Conservation (phyloP, 768 basidiomycete species). For the Pholiota conissans region DNA sequence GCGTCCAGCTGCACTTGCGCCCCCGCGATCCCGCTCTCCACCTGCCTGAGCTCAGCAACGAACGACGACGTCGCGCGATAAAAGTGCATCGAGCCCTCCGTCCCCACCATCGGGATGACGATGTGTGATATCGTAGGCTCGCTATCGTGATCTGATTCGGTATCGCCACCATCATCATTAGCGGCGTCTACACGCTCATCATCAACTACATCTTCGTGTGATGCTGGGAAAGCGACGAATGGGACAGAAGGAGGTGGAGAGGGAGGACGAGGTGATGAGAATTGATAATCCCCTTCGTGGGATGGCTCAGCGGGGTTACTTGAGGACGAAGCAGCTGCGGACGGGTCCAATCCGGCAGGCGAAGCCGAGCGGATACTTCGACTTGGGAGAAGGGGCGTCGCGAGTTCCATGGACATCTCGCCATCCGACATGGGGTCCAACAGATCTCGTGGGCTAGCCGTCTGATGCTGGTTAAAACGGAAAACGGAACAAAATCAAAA, state of each 20-base stretch:
- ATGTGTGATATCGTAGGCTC: background rate
- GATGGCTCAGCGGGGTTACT: no score
- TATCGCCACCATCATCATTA: background rate
- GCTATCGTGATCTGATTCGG: background rate
- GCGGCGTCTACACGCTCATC: background rate
- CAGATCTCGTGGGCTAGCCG: background rate
- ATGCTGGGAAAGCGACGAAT: background rate
- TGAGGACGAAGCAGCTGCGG: background rate
- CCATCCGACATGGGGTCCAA: constrained; percentile 20
- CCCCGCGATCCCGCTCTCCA: background rate
- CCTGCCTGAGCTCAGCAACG: background rate
- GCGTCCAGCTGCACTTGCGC: constrained; percentile 2
- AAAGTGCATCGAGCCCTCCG: background rate
- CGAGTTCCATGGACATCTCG: constrained; percentile 53
- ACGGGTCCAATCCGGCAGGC: background rate
- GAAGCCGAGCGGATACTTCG: background rate
- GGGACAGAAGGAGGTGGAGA: background rate
- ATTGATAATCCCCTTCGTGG: no score
- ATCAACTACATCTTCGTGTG: background rate
- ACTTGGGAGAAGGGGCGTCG: constrained; percentile 38
- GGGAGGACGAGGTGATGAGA: no score
- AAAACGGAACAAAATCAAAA: background rate
- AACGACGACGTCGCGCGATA: constrained; percentile 1
- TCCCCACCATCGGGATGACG: background rate
- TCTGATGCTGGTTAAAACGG: background rate